Evolutionary conservation across 164 flowering plant species (phyloP).

Genomic region (Echeveria elegans): DNA sequence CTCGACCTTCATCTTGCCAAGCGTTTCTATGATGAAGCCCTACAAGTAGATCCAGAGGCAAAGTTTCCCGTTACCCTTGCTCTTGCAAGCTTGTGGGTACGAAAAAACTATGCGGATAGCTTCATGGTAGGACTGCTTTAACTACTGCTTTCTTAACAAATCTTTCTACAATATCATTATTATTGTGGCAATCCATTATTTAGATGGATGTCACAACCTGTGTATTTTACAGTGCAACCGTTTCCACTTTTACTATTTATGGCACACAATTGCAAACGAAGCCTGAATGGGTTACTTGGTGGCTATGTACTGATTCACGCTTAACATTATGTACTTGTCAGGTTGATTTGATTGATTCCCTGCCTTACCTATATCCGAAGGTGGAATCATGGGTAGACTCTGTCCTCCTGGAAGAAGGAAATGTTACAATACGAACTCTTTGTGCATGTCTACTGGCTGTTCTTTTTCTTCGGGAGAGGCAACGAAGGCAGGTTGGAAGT

Average conservation of each 20-base stretch:
- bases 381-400: conserved; percentile 2
- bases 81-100: conserved; percentile 77
- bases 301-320: background rate
- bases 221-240: background rate
- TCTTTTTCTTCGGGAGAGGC: conserved; percentile 5
- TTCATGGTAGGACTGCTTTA: conserved; percentile 46
- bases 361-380: background rate
- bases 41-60: conserved; percentile 66
- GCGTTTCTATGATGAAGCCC: conserved; percentile 92
- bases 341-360: conserved; percentile 1
- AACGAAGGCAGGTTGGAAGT: background rate
- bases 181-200: background rate
- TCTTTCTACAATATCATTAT: background rate
- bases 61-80: conserved; percentile 90
- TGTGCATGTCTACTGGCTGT: conserved; percentile 6
- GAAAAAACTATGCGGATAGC: conserved; percentile 68
- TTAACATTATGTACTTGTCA: background rate
- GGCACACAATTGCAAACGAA: too few relatives aligned
- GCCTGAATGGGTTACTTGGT: too few relatives aligned
- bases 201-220: background rate
- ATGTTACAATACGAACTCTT: conserved; percentile 1
- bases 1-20: too few relatives aligned
- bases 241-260: too few relatives aligned
- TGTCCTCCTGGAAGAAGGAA: conserved; percentile 6
- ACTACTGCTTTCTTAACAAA: background rate